Percentiles rank a stretch among this genome's conserved stretches.
These are phyloP conservation scores for Suaeda aralocaspica DNA, from an alignment of 148 eudicot species.

Conservation along the genomic window DNA sequence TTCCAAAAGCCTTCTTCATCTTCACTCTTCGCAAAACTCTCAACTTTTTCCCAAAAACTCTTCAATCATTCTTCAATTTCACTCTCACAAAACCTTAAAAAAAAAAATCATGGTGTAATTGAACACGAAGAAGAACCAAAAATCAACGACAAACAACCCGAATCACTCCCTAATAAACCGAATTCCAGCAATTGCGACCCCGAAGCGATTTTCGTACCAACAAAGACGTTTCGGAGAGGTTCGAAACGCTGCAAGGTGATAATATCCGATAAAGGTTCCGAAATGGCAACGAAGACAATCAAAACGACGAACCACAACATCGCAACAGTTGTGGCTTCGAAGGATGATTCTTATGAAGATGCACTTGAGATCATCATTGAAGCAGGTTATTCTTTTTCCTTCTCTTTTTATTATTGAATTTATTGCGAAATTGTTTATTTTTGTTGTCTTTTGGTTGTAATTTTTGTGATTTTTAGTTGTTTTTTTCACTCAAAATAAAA, in stretches of 20 bases:
- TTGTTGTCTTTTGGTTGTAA: neutral
- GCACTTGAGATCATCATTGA: conserved; percentile 39
- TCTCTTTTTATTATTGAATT: neutral
- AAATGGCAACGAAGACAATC: conserved; percentile 19
- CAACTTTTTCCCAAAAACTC: neutral
- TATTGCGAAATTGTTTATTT: neutral
- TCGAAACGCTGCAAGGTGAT: conserved; percentile 68
- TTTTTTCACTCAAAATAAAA: neutral
- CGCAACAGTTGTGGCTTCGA: neutral
- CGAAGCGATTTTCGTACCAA: conserved; percentile 22
- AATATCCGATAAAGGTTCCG: conserved; percentile 27
- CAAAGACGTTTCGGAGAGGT: conserved; percentile 58
- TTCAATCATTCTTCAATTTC: neutral
- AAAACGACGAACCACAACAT: conserved; percentile 5
- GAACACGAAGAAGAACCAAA: conserved; percentile 31
- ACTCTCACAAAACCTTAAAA: neutral
- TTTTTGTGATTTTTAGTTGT: neutral
- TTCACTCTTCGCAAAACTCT: neutral
- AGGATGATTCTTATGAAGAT: conserved; percentile 36
- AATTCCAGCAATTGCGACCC: neutral
- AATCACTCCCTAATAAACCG: conserved; percentile 6
- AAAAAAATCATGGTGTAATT: conserved; percentile 51
- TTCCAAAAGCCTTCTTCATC: neutral
- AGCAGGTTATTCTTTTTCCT: conserved; percentile 32
- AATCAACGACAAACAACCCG: conserved; percentile 2